A percentile compares a stretch with the other conserved stretches of the same genome.
phyloP scores from a whole-genome alignment of 768 basidiomycete species.

The Serendipita sp. region DNA sequence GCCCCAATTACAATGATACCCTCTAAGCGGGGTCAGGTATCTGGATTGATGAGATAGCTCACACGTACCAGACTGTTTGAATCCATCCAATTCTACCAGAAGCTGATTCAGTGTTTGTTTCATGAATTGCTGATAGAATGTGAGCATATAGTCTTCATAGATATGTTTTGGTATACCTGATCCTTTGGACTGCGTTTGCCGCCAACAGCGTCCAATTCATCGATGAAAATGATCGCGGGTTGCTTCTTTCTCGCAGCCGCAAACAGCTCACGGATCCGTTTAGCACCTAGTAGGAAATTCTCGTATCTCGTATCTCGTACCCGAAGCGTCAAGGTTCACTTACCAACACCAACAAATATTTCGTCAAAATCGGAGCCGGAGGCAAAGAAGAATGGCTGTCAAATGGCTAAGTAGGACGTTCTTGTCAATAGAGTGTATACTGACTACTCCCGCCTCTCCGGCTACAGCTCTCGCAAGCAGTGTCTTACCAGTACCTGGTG shows the following conservation, averaged over 20 bases:
- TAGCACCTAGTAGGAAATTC: slow-evolving; percentile 39
- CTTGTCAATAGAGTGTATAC: slow-evolving; percentile 2
- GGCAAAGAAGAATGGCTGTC: slow-evolving; percentile 78
- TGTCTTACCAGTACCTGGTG: slow-evolving; percentile 94
- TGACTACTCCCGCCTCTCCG: slow-evolving; percentile 80
- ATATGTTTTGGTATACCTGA: slow-evolving; percentile 35
- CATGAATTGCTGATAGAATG: neutral
- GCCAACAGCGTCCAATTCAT: slow-evolving; percentile 88
- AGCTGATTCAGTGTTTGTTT: slow-evolving; percentile 74
- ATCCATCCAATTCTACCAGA: slow-evolving; percentile 94
- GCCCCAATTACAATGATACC: slow-evolving; percentile 91
- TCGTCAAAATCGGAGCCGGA: slow-evolving; percentile 43
- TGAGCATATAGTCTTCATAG: slow-evolving; percentile 51
- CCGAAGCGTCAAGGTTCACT: neutral
- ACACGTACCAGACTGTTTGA: slow-evolving; percentile 46
- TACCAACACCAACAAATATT: slow-evolving; percentile 12
- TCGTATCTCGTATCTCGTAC: slow-evolving; percentile 20
- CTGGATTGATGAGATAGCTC: neutral
- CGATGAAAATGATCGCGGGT: slow-evolving; percentile 97
- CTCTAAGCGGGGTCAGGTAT: slow-evolving; percentile 26
- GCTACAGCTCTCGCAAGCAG: slow-evolving; percentile 94
- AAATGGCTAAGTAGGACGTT: neutral
- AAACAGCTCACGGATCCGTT: slow-evolving; percentile 89
- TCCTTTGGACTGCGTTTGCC: slow-evolving; percentile 72
- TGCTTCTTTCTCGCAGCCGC: slow-evolving; percentile 85